These are phyloP conservation scores for Penicillium antarcticum DNA, from an alignment of 495 filamentous ascomycete species.

Conservation along the genomic window DNA sequence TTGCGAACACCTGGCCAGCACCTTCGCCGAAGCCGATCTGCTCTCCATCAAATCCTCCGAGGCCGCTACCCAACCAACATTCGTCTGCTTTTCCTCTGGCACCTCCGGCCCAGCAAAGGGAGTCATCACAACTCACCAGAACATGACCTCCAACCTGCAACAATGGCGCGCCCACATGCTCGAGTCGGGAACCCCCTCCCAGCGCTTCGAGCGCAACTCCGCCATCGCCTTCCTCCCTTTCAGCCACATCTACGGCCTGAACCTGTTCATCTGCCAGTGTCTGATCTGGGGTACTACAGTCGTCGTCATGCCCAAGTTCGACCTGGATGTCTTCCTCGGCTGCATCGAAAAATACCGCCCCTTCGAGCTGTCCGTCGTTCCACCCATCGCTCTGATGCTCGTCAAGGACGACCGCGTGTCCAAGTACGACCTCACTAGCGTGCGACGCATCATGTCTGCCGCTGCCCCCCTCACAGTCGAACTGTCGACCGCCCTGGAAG, in stretches of 20 bases:
- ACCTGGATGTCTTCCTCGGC: conserved; percentile 47
- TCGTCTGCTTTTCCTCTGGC: conserved; percentile 23
- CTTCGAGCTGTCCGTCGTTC: conserved; percentile 44
- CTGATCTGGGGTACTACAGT: conserved; percentile 26
- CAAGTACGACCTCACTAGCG: conserved; percentile 67
- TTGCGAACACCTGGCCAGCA: conserved; percentile 17
- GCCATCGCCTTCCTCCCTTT: conserved; percentile 78
- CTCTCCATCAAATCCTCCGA: conserved; percentile 4
- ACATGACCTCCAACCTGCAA: conserved; percentile 65
- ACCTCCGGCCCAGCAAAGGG: conserved; percentile 25
- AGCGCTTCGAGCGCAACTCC: conserved; percentile 47
- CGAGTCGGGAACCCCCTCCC: conserved; percentile 7
- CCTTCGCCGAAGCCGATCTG: conserved; percentile 9
- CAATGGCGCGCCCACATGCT: conserved; percentile 20
- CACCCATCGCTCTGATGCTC: conserved; percentile 72
- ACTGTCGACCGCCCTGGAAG: conserved; percentile 56
- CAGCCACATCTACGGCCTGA: conserved; percentile 77
- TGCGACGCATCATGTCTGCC: conserved; percentile 73
- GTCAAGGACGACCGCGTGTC: conserved; percentile 62
- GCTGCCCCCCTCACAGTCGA: conserved; percentile 77
- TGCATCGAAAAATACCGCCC: conserved; percentile 21
- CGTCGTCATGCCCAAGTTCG: conserved; percentile 73
- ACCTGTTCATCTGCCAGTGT: conserved; percentile 20
- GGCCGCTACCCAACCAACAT: conserved; percentile 6
- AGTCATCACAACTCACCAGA: conserved; percentile 69